Percentiles rank a stretch among this genome's conserved stretches.
phyloP scores from a whole-genome alignment of 768 basidiomycete species.

The Dioszegia crocea region DNA sequence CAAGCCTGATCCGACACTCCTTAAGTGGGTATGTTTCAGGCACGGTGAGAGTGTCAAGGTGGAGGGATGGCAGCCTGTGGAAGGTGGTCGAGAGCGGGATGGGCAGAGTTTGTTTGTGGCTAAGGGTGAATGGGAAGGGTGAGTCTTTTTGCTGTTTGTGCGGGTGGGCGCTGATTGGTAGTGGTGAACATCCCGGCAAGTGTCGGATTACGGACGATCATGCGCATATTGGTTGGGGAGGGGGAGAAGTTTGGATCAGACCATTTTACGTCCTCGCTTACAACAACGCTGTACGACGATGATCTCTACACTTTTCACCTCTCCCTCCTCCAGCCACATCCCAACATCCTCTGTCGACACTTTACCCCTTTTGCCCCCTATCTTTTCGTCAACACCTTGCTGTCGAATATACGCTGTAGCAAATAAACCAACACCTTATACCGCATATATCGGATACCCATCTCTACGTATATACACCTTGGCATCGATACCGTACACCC shows the following conservation, averaged over 20 bases:
- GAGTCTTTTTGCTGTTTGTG: constrained; percentile 9
- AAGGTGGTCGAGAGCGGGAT: constrained; percentile 43
- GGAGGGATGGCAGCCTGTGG: constrained; percentile 41
- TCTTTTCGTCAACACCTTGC: too few relatives aligned
- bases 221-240: constrained; percentile 47
- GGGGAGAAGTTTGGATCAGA: constrained; percentile 48
- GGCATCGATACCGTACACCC: too few relatives aligned
- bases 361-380: too few relatives aligned
- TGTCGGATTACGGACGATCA: constrained; percentile 45
- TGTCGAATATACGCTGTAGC: too few relatives aligned
- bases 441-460: too few relatives aligned
- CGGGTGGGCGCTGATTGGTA: constrained; percentile 9
- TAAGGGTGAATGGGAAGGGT: constrained; percentile 43
- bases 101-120: constrained; percentile 36
- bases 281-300: constrained; percentile 19
- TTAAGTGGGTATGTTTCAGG: constrained; percentile 41
- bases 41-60: constrained; percentile 32
- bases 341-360: not conserved
- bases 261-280: constrained; percentile 44
- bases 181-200: constrained; percentile 44
- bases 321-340: not conserved
- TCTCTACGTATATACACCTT: too few relatives aligned
- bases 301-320: not conserved
- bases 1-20: constrained; percentile 28
- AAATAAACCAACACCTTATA: too few relatives aligned